A percentile compares a stretch with the other conserved stretches of the same genome.
Evolutionary conservation across 306 rosid genomes (phyloP).

Genomic region (Pyrus communis): DNA sequence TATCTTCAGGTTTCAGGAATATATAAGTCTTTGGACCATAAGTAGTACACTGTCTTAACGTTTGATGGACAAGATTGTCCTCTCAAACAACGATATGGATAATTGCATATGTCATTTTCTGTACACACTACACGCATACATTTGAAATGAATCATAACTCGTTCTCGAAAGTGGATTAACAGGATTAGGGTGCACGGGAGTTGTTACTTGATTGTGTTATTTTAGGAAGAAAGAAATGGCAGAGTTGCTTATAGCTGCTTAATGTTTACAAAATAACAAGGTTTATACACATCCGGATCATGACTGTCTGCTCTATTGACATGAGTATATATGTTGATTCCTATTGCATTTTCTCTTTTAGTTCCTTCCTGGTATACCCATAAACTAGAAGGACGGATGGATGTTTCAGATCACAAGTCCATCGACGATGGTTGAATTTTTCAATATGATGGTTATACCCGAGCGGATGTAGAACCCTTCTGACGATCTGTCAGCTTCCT

Average conservation of each 20-base stretch:
- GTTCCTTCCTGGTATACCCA: slow-evolving; percentile 18
- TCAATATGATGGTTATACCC: slow-evolving; percentile 56
- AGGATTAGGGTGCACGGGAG: neutral
- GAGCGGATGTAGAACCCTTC: slow-evolving; percentile 93
- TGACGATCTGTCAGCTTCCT: slow-evolving; percentile 82
- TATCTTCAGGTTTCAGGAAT: neutral
- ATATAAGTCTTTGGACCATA: neutral
- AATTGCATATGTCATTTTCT: neutral
- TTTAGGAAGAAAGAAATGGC: neutral
- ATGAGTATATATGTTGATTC: neutral
- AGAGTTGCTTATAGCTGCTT: neutral
- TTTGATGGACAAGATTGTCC: neutral
- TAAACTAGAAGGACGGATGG: slow-evolving; percentile 12
- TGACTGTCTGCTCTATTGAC: slow-evolving; percentile 1
- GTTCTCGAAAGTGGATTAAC: neutral
- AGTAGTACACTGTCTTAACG: neutral
- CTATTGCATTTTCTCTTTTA: slow-evolving; percentile 1
- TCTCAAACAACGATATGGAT: neutral
- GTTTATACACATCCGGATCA: neutral
- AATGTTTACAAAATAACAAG: neutral
- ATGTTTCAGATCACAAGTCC: slow-evolving; percentile 45
- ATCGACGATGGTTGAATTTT: slow-evolving; percentile 60
- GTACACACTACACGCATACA: neutral
- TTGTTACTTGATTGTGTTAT: neutral
- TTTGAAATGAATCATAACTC: neutral